A percentile compares a stretch with the other conserved stretches of the same genome.
Conservation (phyloP, 108 stramenopile species). For the Cyclostephanos invisitatus region DNA sequence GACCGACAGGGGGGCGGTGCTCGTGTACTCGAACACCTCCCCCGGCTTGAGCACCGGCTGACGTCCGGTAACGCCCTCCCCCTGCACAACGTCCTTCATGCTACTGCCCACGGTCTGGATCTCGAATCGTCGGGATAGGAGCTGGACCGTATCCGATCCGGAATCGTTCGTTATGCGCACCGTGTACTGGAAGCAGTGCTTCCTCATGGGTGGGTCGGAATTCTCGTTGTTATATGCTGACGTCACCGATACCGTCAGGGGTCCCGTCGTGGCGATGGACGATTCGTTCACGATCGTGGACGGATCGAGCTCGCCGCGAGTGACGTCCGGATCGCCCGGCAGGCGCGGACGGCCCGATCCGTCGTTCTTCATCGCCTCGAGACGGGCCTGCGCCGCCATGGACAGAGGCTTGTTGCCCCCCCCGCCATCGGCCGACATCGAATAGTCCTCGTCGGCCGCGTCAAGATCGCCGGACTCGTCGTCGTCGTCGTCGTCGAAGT, state of each 20-base stretch:
- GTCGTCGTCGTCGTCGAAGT: constrained; percentile 21
- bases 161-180: constrained; percentile 91
- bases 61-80: constrained; percentile 90
- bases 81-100: constrained; percentile 90
- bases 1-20: constrained; percentile 74
- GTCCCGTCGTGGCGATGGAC: constrained; percentile 65
- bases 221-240: constrained; percentile 87
- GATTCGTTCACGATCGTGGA: constrained; percentile 52
- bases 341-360: constrained; percentile 70
- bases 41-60: constrained; percentile 85
- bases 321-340: constrained; percentile 79
- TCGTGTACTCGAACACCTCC: constrained; percentile 93
- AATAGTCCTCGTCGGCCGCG: constrained; percentile 23
- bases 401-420: constrained; percentile 43
- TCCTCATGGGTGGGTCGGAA: constrained; percentile 89
- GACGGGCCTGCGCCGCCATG: constrained; percentile 66
- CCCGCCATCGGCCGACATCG: constrained; percentile 26
- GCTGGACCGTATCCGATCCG: constrained; percentile 83
- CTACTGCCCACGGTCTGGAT: constrained; percentile 86
- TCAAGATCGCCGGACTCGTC: constrained; percentile 22
- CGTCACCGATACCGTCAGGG: constrained; percentile 80
- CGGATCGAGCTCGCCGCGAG: constrained; percentile 63
- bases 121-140: constrained; percentile 88
- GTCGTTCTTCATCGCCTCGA: constrained; percentile 59
- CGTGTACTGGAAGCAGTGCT: constrained; percentile 93